Evolutionary conservation across 306 rosid species (phyloP).

Genomic region (Medicago ruthenica): DNA sequence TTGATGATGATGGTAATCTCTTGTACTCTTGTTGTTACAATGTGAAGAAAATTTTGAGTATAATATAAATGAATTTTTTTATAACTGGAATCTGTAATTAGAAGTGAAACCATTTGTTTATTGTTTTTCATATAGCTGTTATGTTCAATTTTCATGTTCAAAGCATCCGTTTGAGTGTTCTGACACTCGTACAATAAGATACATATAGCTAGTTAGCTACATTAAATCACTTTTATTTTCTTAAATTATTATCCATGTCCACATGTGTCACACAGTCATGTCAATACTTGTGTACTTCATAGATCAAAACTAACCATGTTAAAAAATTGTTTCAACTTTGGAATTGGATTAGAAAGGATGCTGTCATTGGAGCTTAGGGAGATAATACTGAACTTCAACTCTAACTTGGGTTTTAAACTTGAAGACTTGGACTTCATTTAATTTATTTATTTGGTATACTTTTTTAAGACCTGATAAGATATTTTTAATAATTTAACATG

Average conservation of each 20-base stretch:
- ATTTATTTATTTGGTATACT: not conserved
- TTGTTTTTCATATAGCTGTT: not conserved
- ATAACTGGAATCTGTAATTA: not conserved
- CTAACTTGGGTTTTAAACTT: not conserved
- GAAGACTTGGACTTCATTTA: not conserved
- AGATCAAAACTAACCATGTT: not conserved
- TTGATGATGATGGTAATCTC: conserved; percentile 47
- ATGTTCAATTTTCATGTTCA: not conserved
- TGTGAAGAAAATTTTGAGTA: conserved; percentile 44
- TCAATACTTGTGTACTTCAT: too few species aligned
- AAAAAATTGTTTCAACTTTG: not conserved
- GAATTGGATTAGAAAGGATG: too few species aligned
- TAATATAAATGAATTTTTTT: conserved; percentile 28
- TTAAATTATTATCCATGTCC: too few species aligned
- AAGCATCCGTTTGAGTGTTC: too few species aligned
- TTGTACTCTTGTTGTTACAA: conserved; percentile 39
- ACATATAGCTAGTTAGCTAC: too few species aligned
- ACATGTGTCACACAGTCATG: too few species aligned
- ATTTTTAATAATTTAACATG: too few species aligned
- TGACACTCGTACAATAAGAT: too few species aligned
- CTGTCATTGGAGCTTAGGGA: too few species aligned
- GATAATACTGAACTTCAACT: not conserved
- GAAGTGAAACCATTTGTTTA: conserved; percentile 23
- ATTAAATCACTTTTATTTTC: too few species aligned
- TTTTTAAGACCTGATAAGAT: too few species aligned